Base-by-base conservation (phyloP, 768 basidiomycete genomes). In the Russula brevipes region DNA sequence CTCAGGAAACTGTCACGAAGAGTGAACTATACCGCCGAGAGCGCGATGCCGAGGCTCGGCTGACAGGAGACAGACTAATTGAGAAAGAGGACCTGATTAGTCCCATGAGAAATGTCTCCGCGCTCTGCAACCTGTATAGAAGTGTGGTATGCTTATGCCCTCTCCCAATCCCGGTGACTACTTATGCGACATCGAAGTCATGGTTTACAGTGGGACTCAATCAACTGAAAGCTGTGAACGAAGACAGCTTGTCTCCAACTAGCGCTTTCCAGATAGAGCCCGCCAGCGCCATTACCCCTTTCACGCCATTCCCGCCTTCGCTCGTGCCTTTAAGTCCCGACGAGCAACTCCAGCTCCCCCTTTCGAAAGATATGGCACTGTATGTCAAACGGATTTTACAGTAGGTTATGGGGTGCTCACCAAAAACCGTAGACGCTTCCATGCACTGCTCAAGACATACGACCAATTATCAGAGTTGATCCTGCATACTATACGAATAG, bases 361-460 rank as follows among this genome's bases (percentile, higher is more conserved):
- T 98, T 38, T 94, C 94, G 1, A 79, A 78, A 49, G 94, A 95
- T 64, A 98, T 96, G 94, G 80, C 87, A 16, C 72, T 94, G 95
- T 95, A 68, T 68, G 92, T 75, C 73, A 90, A 38, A 87, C 86
- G 2, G n/a, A 41, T 8, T 50, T 3, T 77, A 77, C 45, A 89
- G 89, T 64, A 91, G 90, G 88, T 78, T 83, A 72, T 88, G 89
- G 89, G 68, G 17, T 54, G 47, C 59, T 57, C 52, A 63, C 17
- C n/a, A 49, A 42, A 63, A 33, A 30, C 47, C 65, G 4, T 67
- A 96, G 96, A 64, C 93, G 94, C 36, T 97, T 94, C 75, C 88
- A 95, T 72, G 91, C 94, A 0, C 79, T 98, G 50, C 78, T 95
- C 46, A 86, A 88, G 75, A 96, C 94, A 2, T 98, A 94, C 69